Base-by-base conservation (phyloP, 2,329 filamentous ascomycete species). In the Pyrenophora seminiperda region DNA sequence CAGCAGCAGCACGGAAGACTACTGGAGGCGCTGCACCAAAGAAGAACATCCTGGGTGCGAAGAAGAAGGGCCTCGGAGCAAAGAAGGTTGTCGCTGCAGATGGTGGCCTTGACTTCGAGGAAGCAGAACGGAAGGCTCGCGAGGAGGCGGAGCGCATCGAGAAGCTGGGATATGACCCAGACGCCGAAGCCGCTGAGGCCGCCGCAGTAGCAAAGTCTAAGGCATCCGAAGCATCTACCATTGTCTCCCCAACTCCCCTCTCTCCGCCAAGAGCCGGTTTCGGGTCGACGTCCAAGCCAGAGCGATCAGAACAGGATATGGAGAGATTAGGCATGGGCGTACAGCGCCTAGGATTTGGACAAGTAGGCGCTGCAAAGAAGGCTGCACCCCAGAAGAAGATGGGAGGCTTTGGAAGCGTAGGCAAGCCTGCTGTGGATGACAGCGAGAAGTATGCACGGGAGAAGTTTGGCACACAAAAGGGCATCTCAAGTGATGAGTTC, bases 401-500 rank as follows among this genome's bases (percentile, higher is more conserved):
- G 64, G 92, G 92, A 5, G 92, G 92, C 4, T 99, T 99, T 69
- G 94, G 94, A 29, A 90, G 90, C 40, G 87, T 92, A 18, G 84
- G 89, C 71, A 91, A 89, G 75, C 81, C 87, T 22, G 76, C 83
- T 5, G 68, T 64, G 80, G 83, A 85, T 39, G 91, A 97, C 50
- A 86, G 88, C 46, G 85, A 97, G 66, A 86, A 84, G 67, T 95
- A 90, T 70, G 91, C 92, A 5, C 89, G 90, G 65, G 79, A 83
- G 68, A 96, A 96, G 75, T 99, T 99, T 67, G 93, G 92, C 53
- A 76, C 76, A 34, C 94, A 99, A 73, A 97, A 97, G 80, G 90
- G 90, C 63, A 99, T 99, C 62, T 97, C 91, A 0, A 97, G 92
- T 0, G 94, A 99, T 73, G 94, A 99, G 72, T 99, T 96, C 81